A percentile compares a stretch with the other conserved stretches of the same genome.
These are phyloP conservation scores for Fusarium decemcellulare DNA, from an alignment of 2,329 filamentous ascomycete genomes.

Conservation along the genomic window DNA sequence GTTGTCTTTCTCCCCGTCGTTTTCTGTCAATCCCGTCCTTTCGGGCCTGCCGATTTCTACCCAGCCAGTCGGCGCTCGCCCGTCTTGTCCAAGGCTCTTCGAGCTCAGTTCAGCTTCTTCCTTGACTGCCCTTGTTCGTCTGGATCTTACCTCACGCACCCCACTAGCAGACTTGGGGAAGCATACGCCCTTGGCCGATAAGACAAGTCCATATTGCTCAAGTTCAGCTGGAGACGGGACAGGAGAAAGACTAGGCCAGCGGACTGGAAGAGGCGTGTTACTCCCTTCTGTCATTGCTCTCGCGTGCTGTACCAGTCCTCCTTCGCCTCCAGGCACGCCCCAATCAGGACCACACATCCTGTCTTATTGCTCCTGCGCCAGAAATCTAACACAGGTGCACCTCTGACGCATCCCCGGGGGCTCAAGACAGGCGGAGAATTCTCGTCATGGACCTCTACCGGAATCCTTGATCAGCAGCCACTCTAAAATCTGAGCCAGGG, in stretches of 20 bases:
- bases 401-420: slow-evolving; percentile 31
- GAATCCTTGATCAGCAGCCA: slow-evolving; percentile 56
- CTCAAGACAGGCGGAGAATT: slow-evolving; percentile 56
- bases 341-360: slow-evolving; percentile 40
- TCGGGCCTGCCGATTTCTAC: slow-evolving; percentile 40
- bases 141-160: slow-evolving; percentile 38
- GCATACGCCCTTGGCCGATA: slow-evolving; percentile 25
- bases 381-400: slow-evolving; percentile 42
- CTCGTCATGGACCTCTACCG: slow-evolving; percentile 50
- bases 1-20: slow-evolving; percentile 36
- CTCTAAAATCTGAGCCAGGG: slow-evolving; percentile 55
- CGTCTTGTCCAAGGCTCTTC: slow-evolving; percentile 37
- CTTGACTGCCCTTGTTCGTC: slow-evolving; percentile 36
- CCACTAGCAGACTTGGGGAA: slow-evolving; percentile 27
- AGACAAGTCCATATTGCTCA: slow-evolving; percentile 32
- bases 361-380: slow-evolving; percentile 47
- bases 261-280: slow-evolving; percentile 22
- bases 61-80: slow-evolving; percentile 46
- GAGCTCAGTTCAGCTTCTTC: slow-evolving; percentile 35
- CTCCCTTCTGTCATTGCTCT: slow-evolving; percentile 27
- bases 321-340: slow-evolving; percentile 35
- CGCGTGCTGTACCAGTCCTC: slow-evolving; percentile 22
- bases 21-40: slow-evolving; percentile 45
- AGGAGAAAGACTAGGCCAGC: slow-evolving; percentile 21
- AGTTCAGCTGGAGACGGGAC: slow-evolving; percentile 32